Percentiles rank a stretch among this genome's conserved stretches.
Evolutionary conservation across 2,329 filamentous ascomycete genomes (phyloP).

Genomic region (Botrytis porri): DNA sequence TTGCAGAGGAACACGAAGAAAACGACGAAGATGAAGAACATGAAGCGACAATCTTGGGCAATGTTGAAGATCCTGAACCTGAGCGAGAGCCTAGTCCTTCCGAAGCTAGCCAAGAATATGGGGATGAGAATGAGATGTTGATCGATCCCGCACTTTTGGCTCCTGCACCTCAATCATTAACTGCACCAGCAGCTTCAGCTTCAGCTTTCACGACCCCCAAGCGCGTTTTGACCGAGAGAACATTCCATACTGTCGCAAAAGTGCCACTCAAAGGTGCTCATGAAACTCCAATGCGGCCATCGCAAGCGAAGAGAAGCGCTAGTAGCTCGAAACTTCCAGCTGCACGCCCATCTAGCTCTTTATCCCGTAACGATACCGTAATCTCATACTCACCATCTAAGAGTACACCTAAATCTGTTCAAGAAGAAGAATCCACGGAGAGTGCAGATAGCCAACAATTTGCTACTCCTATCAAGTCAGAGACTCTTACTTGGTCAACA

Average conservation of each 20-base stretch:
- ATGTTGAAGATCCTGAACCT: neutral
- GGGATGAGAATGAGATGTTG: slow-evolving; percentile 62
- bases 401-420: slow-evolving; percentile 27
- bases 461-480: slow-evolving; percentile 44
- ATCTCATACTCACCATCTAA: slow-evolving; percentile 55
- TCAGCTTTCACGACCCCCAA: slow-evolving; percentile 32
- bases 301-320: slow-evolving; percentile 43
- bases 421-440: slow-evolving; percentile 4
- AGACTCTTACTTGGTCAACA: slow-evolving; percentile 49
- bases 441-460: slow-evolving; percentile 26
- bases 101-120: slow-evolving; percentile 63
- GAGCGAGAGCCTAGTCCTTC: slow-evolving; percentile 49
- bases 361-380: slow-evolving; percentile 50
- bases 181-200: slow-evolving; percentile 13
- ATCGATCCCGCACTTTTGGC: slow-evolving; percentile 49
- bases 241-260: slow-evolving; percentile 73
- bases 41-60: neutral
- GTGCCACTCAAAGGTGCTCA: slow-evolving; percentile 68
- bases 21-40: slow-evolving; percentile 1
- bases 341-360: slow-evolving; percentile 42
- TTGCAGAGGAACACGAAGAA: neutral
- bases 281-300: slow-evolving; percentile 41
- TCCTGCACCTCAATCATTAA: slow-evolving; percentile 17
- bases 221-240: slow-evolving; percentile 37
- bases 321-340: slow-evolving; percentile 45